Evolutionary conservation across 331 rosid species (phyloP).

Genomic region (Quercus lobata): DNA sequence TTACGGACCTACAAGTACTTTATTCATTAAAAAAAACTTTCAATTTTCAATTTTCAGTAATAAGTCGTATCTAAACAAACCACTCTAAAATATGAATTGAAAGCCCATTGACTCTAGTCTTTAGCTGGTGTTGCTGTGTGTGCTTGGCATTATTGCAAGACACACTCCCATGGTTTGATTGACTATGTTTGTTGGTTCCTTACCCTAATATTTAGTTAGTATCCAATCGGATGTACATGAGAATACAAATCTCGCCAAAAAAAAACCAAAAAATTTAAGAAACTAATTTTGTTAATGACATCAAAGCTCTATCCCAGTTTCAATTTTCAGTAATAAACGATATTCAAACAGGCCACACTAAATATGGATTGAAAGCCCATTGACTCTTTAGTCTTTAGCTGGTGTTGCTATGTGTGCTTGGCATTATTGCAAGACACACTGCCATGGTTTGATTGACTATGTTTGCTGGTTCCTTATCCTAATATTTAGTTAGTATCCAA

Average conservation of each 20-base stretch:
- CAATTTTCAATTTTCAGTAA: fast-evolving
- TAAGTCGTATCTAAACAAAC: fast-evolving
- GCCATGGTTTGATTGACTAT: neutral
- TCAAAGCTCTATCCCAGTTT: too few relatives aligned
- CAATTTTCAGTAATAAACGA: too few relatives aligned
- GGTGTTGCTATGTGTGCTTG: neutral
- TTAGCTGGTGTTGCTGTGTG: neutral
- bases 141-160: neutral
- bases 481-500: too few relatives aligned
- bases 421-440: neutral
- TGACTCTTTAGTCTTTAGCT: neutral
- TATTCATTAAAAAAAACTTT: too few relatives aligned
- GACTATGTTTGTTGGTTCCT: neutral
- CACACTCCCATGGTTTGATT: neutral
- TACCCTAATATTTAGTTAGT: too few relatives aligned
- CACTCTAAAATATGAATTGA: neutral
- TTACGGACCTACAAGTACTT: fast-evolving
- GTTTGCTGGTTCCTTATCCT: too few relatives aligned
- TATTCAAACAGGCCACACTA: too few relatives aligned
- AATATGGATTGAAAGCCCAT: neutral
- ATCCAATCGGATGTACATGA: too few relatives aligned
- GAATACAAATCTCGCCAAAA: too few relatives aligned
- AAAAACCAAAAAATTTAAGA: too few relatives aligned
- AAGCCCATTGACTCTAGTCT: too few relatives aligned
- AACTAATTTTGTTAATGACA: too few relatives aligned